Evolutionary conservation across 2,329 filamentous ascomycete species (phyloP), one percentile per base, ranked within the genome.

Genomic region (Pyrenophora seminiperda): DNA sequence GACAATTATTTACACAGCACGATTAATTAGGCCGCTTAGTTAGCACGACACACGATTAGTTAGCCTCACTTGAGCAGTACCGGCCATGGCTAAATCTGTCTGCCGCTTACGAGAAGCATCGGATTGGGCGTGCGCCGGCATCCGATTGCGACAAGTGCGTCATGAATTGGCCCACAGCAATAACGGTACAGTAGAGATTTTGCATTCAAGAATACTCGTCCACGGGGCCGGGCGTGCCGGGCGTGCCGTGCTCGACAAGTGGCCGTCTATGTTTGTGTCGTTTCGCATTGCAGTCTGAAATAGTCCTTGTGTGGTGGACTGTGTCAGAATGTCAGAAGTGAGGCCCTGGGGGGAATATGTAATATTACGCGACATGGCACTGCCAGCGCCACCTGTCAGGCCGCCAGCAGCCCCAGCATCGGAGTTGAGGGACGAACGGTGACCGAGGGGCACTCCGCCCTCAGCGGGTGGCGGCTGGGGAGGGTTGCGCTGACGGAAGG

Each of bases 121-220:
- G 58, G 56, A 58, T 53, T 56, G 50, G 41, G 50, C 34, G 36
- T 41, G 47, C 41, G 49, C 56, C 59, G 53, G 51, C 53, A 57
- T 61, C 57, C 57, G 59, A 41, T 20, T 47, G 31, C 20, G 32
- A 38, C 7, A 31, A 30, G 13, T 30, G 33, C 31, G 24, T 27
- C 9, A 27, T 27, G 9, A 4, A 10, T 27, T 11, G 20, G 20
- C 20, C n/a, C n/a, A n/a, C n/a, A n/a, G n/a, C n/a, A n/a, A n/a
- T n/a, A n/a, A n/a, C n/a, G n/a, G n/a, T n/a, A n/a, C n/a, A n/a
- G 20, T 4, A 22, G 20, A 22, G 20, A 4, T 4, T 7, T 4
- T 27, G 13, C 24, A 27, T 3, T 11, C 24, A 10, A n/a, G 18
- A 18, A 47, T 27, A 22, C 13, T 41, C 20, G 19, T 40, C 41